phyloP scores from a whole-genome alignment of 2,329 filamentous ascomycete species.

The Pestalotiopsis sp. region DNA sequence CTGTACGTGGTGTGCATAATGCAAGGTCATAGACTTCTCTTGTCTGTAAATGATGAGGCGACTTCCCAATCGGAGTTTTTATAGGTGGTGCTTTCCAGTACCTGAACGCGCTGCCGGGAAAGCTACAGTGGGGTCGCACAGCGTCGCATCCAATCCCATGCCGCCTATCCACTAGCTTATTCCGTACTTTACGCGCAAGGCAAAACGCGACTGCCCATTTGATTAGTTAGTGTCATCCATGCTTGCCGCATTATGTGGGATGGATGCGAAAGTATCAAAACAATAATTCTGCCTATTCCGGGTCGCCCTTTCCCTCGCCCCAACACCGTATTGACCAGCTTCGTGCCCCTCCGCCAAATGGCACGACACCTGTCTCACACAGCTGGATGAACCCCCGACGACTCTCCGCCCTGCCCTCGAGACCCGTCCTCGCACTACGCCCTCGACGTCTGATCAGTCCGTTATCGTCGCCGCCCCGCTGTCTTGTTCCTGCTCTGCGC shows the following conservation, averaged over 20 bases:
- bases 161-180: background rate
- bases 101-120: no score
- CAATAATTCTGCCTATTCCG: background rate
- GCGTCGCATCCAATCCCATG: background rate
- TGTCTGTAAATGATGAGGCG: no score
- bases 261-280: background rate
- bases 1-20: no score
- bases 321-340: background rate
- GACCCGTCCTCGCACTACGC: constrained; percentile 20
- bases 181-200: background rate
- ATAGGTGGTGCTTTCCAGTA: no score
- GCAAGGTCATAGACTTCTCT: no score
- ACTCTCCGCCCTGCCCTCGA: constrained; percentile 23
- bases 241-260: background rate
- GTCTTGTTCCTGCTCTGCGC: background rate
- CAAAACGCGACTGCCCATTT: background rate
- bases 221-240: background rate
- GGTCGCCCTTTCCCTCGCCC: no score
- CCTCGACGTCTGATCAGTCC: constrained; percentile 5
- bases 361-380: background rate
- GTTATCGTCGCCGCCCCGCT: background rate
- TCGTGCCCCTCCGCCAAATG: background rate
- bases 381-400: constrained; percentile 24
- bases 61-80: no score
- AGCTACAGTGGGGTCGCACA: background rate